phyloP scores from a whole-genome alignment of 306 rosid species.

The Cyamopsis tetragonoloba region DNA sequence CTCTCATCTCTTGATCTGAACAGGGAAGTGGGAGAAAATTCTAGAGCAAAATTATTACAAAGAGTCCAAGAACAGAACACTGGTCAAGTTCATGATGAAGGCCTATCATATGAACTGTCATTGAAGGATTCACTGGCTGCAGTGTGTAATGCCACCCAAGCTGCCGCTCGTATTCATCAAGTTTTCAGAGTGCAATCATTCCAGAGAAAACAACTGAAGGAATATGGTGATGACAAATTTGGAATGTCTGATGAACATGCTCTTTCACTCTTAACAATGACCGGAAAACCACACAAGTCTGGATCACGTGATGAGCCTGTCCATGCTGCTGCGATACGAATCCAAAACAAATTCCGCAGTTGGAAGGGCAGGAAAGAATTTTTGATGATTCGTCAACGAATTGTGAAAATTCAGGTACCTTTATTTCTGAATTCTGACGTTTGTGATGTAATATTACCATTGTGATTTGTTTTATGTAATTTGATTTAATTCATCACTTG shows the following conservation, averaged over 20 bases:
- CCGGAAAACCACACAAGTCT: conserved; percentile 38
- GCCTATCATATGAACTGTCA: conserved; percentile 43
- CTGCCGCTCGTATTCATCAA: conserved; percentile 85
- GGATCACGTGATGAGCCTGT: conserved; percentile 47
- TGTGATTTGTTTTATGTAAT: background rate
- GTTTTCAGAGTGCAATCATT: conserved; percentile 78
- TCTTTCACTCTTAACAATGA: conserved; percentile 41
- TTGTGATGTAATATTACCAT: background rate
- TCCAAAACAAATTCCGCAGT: conserved; percentile 78
- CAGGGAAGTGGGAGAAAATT: conserved; percentile 36
- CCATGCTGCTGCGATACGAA: conserved; percentile 69
- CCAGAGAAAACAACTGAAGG: conserved; percentile 68
- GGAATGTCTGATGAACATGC: conserved; percentile 59
- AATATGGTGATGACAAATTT: conserved; percentile 38
- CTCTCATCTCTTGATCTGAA: conserved; percentile 57
- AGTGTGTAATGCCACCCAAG: conserved; percentile 74
- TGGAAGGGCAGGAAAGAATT: conserved; percentile 82
- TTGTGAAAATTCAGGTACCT: conserved; percentile 83
- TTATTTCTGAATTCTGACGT: background rate
- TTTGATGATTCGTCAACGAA: conserved; percentile 55
- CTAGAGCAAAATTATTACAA: conserved; percentile 43
- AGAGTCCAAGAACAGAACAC: conserved; percentile 36
- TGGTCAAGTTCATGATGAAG: conserved; percentile 30
- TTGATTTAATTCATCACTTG: conserved; percentile 21
- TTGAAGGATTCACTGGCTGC: conserved; percentile 85